A percentile compares a stretch with the other conserved stretches of the same genome.
These are phyloP conservation scores for Amesomyces nigricolor DNA, from an alignment of 2,329 filamentous ascomycete species.

Conservation along the genomic window DNA sequence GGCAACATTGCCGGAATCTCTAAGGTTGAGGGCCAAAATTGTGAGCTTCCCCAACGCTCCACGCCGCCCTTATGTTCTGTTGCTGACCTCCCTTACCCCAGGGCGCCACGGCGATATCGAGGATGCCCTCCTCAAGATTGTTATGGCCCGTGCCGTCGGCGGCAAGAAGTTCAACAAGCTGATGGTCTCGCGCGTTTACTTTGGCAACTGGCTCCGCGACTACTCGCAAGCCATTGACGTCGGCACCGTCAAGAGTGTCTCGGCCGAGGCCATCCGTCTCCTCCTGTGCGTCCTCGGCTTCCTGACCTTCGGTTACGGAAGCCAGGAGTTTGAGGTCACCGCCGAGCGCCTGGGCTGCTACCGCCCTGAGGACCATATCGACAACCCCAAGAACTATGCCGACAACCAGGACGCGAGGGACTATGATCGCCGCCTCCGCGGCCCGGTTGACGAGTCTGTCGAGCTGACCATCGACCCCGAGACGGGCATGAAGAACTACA, in stretches of 20 bases:
- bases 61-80: background rate
- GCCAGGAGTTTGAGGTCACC: slow-evolving; percentile 80
- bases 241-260: slow-evolving; percentile 85
- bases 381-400: slow-evolving; percentile 75
- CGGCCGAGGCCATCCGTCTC: slow-evolving; percentile 83
- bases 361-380: slow-evolving; percentile 74
- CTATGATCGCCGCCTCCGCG: slow-evolving; percentile 76
- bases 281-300: slow-evolving; percentile 86
- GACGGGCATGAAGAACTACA: slow-evolving; percentile 87
- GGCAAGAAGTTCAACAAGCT: slow-evolving; percentile 85
- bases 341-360: slow-evolving; percentile 74
- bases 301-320: slow-evolving; percentile 79
- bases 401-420: slow-evolving; percentile 80
- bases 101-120: slow-evolving; percentile 90
- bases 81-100: slow-evolving; percentile 30
- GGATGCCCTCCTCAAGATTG: slow-evolving; percentile 72
- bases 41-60: slow-evolving; percentile 35
- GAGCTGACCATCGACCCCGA: slow-evolving; percentile 74
- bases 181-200: slow-evolving; percentile 84
- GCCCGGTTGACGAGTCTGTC: slow-evolving; percentile 68
- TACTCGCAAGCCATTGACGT: slow-evolving; percentile 94
- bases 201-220: slow-evolving; percentile 91
- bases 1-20: slow-evolving; percentile 81
- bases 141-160: slow-evolving; percentile 54
- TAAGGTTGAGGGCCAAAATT: slow-evolving; percentile 79